Percentiles rank a stretch among this genome's conserved stretches.
These are phyloP conservation scores for Aspergillaceae sp. DNA, from an alignment of 2,329 filamentous ascomycete genomes.

Conservation along the genomic window DNA sequence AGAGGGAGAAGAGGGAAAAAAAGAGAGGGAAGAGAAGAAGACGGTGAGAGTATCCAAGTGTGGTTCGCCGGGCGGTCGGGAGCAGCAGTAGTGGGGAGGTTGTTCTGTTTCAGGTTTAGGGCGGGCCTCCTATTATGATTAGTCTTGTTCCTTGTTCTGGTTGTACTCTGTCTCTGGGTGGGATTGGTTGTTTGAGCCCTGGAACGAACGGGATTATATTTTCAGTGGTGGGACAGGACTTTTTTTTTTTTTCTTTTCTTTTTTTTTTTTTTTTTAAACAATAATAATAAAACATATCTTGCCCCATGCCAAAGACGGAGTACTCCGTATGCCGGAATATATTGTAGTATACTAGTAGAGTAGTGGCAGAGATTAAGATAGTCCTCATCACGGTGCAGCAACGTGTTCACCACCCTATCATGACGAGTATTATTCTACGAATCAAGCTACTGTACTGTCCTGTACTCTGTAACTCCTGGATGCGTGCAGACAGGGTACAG, in stretches of 20 bases:
- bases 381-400: neutral
- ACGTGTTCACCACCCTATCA: neutral
- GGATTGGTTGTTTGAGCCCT: constrained; percentile 1
- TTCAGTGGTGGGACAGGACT: no score
- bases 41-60: constrained; percentile 16
- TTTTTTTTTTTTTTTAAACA: no score
- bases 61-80: constrained; percentile 12
- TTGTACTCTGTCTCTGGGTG: no score
- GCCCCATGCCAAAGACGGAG: no score
- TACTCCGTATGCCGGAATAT: no score
- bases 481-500: neutral
- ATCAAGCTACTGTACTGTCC: neutral
- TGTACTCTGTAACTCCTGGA: neutral
- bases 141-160: neutral
- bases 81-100: constrained; percentile 17
- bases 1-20: constrained; percentile 10
- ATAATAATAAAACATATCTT: no score
- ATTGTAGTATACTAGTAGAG: no score
- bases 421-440: no score
- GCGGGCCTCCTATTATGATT: constrained; percentile 2
- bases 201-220: neutral
- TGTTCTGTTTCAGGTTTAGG: constrained; percentile 30
- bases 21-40: constrained; percentile 9
- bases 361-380: neutral
- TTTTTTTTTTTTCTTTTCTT: no score